Evolutionary conservation across 169 alveolate genomes (phyloP).

Genomic region (Plasmodium cynomolgi): DNA sequence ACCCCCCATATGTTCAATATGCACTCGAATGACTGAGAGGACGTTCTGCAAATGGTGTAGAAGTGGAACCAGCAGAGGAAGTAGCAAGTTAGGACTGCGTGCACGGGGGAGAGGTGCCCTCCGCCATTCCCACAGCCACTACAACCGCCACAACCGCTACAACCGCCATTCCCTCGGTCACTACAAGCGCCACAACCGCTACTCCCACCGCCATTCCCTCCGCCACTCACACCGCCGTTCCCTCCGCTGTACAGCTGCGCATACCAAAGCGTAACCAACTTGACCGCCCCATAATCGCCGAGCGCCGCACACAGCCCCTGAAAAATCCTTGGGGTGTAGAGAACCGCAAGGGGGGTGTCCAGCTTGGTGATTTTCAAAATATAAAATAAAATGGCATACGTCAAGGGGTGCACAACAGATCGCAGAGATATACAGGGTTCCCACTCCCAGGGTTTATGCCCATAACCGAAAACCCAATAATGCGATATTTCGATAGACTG

Average conservation of each 20-base stretch:
- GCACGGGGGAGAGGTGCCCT: neutral
- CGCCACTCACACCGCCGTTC: neutral
- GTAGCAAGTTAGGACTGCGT: constrained; percentile 30
- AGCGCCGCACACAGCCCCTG: constrained; percentile 80
- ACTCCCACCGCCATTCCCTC: neutral
- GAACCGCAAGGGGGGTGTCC: constrained; percentile 55
- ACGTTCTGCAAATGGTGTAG: constrained; percentile 73
- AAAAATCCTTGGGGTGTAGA: constrained; percentile 77
- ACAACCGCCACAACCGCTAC: neutral
- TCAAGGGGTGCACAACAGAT: constrained; percentile 80
- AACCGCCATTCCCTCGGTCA: neutral
- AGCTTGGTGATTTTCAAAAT: constrained; percentile 56
- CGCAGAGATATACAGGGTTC: constrained; percentile 82
- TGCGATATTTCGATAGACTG: constrained; percentile 87
- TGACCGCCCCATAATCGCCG: constrained; percentile 77
- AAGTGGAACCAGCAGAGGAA: constrained; percentile 76
- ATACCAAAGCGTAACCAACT: constrained; percentile 64
- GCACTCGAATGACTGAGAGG: constrained; percentile 71
- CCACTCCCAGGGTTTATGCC: constrained; percentile 89
- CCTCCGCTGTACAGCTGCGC: neutral
- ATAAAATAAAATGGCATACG: constrained; percentile 77
- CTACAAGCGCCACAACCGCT: neutral
- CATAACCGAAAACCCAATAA: constrained; percentile 80
- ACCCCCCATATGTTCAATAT: constrained; percentile 75
- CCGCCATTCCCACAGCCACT: neutral